A percentile compares a stretch with the other conserved stretches of the same genome.
These are phyloP conservation scores for Wallacemonas rigidus DNA, from an alignment of 208 protist species.

Conservation along the genomic window DNA sequence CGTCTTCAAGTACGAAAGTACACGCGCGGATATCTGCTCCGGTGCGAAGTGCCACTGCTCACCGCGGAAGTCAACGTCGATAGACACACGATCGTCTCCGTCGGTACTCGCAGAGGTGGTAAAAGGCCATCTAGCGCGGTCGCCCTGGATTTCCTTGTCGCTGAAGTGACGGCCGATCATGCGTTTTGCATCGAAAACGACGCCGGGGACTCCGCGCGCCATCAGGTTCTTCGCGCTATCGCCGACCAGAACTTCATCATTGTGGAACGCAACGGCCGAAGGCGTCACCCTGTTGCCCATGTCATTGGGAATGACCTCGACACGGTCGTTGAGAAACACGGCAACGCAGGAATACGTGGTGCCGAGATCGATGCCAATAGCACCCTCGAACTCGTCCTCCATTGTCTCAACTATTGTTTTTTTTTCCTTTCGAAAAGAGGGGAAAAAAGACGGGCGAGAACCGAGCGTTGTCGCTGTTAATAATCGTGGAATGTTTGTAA, in stretches of 20 bases:
- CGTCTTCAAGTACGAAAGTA: slow-evolving; percentile 97
- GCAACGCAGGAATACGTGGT: slow-evolving; percentile 97
- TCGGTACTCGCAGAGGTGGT: slow-evolving; percentile 68
- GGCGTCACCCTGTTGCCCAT: slow-evolving; percentile 99
- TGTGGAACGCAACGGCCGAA: slow-evolving; percentile 98
- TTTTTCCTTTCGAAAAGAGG: slow-evolving; percentile 2
- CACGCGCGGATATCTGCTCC: slow-evolving; percentile 97
- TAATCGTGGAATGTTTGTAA: too few species aligned
- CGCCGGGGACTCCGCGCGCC: slow-evolving; percentile 86
- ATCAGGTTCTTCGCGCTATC: slow-evolving; percentile 95
- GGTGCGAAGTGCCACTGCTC: slow-evolving; percentile 84
- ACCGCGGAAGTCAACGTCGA: slow-evolving; percentile 62
- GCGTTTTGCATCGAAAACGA: slow-evolving; percentile 96
- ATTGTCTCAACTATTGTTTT: slow-evolving; percentile 12
- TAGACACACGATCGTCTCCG: slow-evolving; percentile 36
- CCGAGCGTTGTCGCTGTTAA: too few species aligned
- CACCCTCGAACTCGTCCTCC: slow-evolving; percentile 51
- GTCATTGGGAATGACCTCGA: slow-evolving; percentile 99
- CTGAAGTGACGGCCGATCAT: slow-evolving; percentile 92
- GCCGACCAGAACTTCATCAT: slow-evolving; percentile 95
- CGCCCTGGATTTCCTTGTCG: slow-evolving; percentile 88
- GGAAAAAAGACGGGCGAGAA: too few species aligned
- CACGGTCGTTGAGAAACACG: slow-evolving; percentile 76
- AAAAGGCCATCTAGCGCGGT: slow-evolving; percentile 97
- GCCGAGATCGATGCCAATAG: slow-evolving; percentile 94